A percentile compares a stretch with the other conserved stretches of the same genome.
phyloP scores from a whole-genome alignment of 768 basidiomycete species.

The Agaricus blazei region DNA sequence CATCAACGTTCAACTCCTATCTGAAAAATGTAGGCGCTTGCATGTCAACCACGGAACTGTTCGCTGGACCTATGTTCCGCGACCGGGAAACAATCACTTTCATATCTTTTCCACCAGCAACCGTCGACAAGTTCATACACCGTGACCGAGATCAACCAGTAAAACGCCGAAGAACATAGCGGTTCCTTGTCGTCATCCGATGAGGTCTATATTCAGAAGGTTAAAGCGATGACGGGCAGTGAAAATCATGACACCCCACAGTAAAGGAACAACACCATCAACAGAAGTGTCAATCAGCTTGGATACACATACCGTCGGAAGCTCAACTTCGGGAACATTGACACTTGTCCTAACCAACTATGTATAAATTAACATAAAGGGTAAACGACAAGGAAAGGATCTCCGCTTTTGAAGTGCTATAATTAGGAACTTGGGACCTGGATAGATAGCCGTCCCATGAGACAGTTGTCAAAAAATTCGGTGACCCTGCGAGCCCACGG shows the following conservation, averaged over 20 bases:
- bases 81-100: too few relatives aligned
- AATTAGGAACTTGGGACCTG: conserved; percentile 39
- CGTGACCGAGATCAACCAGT: too few relatives aligned
- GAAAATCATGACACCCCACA: too few relatives aligned
- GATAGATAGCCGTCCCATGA: conserved; percentile 47
- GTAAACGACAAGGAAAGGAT: conserved; percentile 47
- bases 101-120: too few relatives aligned
- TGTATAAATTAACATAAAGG: conserved; percentile 22
- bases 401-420: conserved; percentile 56
- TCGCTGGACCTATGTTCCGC: too few relatives aligned
- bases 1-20: background rate
- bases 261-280: too few relatives aligned
- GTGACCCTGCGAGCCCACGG: conserved; percentile 26
- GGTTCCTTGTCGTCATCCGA: too few relatives aligned
- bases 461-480: conserved; percentile 45
- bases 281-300: background rate
- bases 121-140: too few relatives aligned
- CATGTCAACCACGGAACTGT: background rate
- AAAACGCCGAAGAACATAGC: too few relatives aligned
- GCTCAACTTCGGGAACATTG: conserved; percentile 51
- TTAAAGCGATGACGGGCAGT: too few relatives aligned
- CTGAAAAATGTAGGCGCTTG: background rate
- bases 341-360: conserved; percentile 47
- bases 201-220: too few relatives aligned
- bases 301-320: conserved; percentile 29